These are phyloP conservation scores for Hymenoscyphus fructigenus DNA, from an alignment of 2,329 filamentous ascomycete species.

Conservation along the genomic window DNA sequence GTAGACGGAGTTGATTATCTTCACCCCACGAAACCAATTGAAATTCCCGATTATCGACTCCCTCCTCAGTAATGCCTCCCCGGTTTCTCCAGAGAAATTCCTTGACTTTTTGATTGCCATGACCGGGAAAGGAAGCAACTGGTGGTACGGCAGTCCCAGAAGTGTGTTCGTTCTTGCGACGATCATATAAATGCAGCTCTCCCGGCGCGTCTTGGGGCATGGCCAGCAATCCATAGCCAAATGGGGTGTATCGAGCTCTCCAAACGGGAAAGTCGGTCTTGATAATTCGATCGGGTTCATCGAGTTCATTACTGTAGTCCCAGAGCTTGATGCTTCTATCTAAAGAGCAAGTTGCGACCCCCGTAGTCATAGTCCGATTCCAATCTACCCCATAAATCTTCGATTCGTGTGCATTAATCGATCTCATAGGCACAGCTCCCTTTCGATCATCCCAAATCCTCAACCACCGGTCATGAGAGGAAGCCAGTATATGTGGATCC, in stretches of 20 bases:
- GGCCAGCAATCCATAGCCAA: slow-evolving; percentile 79
- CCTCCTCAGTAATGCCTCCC: slow-evolving; percentile 62
- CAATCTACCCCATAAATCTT: slow-evolving; percentile 97
- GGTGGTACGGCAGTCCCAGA: slow-evolving; percentile 48
- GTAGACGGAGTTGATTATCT: slow-evolving; percentile 78
- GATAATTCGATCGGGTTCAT: slow-evolving; percentile 73
- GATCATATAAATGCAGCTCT: slow-evolving; percentile 81
- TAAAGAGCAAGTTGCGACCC: slow-evolving; percentile 82
- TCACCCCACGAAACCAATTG: slow-evolving; percentile 92
- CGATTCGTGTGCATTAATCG: slow-evolving; percentile 83
- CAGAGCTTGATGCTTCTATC: slow-evolving; percentile 93
- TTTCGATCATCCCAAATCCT: slow-evolving; percentile 89
- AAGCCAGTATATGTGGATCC: slow-evolving; percentile 82
- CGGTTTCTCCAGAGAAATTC: slow-evolving; percentile 89
- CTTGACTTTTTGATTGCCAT: slow-evolving; percentile 68
- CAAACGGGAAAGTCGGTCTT: slow-evolving; percentile 83
- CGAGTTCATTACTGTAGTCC: slow-evolving; percentile 67
- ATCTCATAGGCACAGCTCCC: slow-evolving; percentile 73
- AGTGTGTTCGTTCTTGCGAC: slow-evolving; percentile 47
- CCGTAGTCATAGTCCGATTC: slow-evolving; percentile 74
- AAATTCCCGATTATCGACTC: slow-evolving; percentile 82
- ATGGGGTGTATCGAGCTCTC: slow-evolving; percentile 88
- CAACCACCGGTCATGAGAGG: slow-evolving; percentile 83
- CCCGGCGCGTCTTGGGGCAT: slow-evolving; percentile 91
- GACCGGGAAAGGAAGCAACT: slow-evolving; percentile 59